These are phyloP conservation scores for Cochlearia excelsa DNA, from an alignment of 345 rosid species.

Conservation along the genomic window DNA sequence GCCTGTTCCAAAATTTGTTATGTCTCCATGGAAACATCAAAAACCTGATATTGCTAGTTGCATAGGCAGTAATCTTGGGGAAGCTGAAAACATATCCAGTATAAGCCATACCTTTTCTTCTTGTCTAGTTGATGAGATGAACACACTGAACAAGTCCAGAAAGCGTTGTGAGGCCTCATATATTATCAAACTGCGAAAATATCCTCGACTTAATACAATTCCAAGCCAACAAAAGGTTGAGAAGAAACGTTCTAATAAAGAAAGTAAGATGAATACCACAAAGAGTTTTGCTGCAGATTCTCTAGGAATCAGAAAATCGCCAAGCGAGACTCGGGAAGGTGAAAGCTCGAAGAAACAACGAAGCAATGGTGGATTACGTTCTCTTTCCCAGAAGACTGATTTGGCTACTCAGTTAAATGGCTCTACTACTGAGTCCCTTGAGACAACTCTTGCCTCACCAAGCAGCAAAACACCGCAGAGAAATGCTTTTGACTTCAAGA, in stretches of 20 bases:
- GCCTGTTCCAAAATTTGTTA: slow-evolving; percentile 23
- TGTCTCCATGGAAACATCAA: slow-evolving; percentile 33
- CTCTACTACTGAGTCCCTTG: slow-evolving; percentile 19
- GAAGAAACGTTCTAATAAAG: slow-evolving; percentile 24
- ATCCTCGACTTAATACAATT: slow-evolving; percentile 28
- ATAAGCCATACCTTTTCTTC: slow-evolving; percentile 17
- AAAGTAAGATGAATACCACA: slow-evolving; percentile 17
- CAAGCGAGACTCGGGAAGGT: slow-evolving; percentile 22
- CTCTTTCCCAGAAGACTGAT: slow-evolving; percentile 27
- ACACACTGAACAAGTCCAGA: slow-evolving; percentile 5
- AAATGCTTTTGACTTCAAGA: slow-evolving; percentile 37
- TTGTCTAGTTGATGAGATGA: slow-evolving; percentile 31
- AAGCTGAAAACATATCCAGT: slow-evolving; percentile 16
- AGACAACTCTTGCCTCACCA: slow-evolving; percentile 21
- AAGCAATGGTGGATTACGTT: slow-evolving; percentile 19
- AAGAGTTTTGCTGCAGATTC: slow-evolving; percentile 31
- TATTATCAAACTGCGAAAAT: slow-evolving; percentile 26
- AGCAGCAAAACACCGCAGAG: slow-evolving; percentile 29
- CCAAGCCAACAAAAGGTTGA: slow-evolving; percentile 20
- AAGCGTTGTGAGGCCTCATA: slow-evolving; percentile 14
- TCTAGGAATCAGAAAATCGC: slow-evolving; percentile 38
- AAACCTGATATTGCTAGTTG: slow-evolving; percentile 20
- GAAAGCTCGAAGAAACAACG: slow-evolving; percentile 32
- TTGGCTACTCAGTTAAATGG: slow-evolving; percentile 19
- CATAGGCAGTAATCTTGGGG: slow-evolving; percentile 13